Evolutionary conservation across 2,329 filamentous ascomycete genomes (phyloP).

Genomic region (Nemania sp.): DNA sequence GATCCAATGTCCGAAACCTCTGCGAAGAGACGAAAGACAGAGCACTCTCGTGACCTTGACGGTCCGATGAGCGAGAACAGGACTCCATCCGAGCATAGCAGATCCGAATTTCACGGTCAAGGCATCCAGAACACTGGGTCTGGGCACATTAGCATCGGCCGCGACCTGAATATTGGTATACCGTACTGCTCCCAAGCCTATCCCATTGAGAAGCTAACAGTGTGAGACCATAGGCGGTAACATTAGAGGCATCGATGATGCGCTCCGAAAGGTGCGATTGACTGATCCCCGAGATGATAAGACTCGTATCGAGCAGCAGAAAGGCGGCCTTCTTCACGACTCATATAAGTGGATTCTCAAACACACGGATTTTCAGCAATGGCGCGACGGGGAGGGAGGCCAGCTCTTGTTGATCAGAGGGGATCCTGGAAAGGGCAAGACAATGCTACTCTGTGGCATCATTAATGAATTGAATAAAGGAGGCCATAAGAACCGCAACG

Average conservation of each 20-base stretch:
- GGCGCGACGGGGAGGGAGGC: slow-evolving; percentile 26
- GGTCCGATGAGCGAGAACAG: not conserved
- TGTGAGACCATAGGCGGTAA: not conserved
- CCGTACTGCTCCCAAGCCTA: not conserved
- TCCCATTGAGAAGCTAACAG: not conserved
- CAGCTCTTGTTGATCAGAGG: slow-evolving; percentile 45
- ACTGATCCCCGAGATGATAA: slow-evolving; percentile 14
- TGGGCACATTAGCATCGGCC: not conserved
- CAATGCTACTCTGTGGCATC: slow-evolving; percentile 47
- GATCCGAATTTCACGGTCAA: not conserved
- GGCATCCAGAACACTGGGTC: not conserved
- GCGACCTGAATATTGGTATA: slow-evolving; percentile 3
- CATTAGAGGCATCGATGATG: not conserved
- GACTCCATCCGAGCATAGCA: not conserved
- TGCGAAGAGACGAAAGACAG: too few relatives aligned
- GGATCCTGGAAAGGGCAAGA: slow-evolving; percentile 49
- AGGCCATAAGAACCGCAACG: not conserved
- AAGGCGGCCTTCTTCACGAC: slow-evolving; percentile 41
- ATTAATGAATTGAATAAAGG: slow-evolving; percentile 39
- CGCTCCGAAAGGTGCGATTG: not conserved
- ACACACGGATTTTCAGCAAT: slow-evolving; percentile 32
- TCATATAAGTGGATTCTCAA: slow-evolving; percentile 45
- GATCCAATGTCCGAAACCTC: too few relatives aligned
- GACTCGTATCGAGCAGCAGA: slow-evolving; percentile 40
- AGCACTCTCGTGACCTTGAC: not conserved